Evolutionary conservation across 2,329 filamentous ascomycete genomes (phyloP).

Genomic region (Diaporthe velutina): DNA sequence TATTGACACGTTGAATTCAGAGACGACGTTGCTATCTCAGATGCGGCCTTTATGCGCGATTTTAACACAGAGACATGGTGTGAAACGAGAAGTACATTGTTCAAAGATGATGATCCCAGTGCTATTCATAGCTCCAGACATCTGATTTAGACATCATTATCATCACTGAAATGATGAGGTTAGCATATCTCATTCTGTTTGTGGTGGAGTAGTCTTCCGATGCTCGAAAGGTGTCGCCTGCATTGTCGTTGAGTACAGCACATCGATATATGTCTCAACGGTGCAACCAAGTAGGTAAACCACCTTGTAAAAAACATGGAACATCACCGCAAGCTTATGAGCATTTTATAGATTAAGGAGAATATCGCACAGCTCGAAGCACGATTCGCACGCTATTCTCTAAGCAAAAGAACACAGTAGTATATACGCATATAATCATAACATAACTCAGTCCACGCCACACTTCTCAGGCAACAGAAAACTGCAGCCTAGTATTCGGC

Average conservation of each 20-base stretch:
- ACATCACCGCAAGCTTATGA: neutral
- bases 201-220: too few relatives aligned
- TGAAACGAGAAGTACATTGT: neutral
- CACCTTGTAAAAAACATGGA: neutral
- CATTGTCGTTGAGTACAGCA: neutral
- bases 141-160: too few relatives aligned
- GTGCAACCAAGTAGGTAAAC: neutral
- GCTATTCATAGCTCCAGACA: neutral
- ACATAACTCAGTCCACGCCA: neutral
- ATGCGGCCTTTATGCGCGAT: neutral
- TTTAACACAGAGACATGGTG: neutral
- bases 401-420: neutral
- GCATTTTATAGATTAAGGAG: neutral
- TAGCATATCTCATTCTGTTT: too few relatives aligned
- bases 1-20: too few relatives aligned
- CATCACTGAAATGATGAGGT: too few relatives aligned
- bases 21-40: too few relatives aligned
- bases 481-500: conserved; percentile 18
- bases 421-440: neutral
- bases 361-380: neutral
- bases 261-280: neutral
- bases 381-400: too few relatives aligned
- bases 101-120: accelerated
- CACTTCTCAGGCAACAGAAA: conserved; percentile 7
- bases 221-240: too few relatives aligned